A percentile compares a stretch with the other conserved stretches of the same genome.
Evolutionary conservation across 2,329 filamentous ascomycete genomes (phyloP).

Genomic region (Botryotinia globosa): DNA sequence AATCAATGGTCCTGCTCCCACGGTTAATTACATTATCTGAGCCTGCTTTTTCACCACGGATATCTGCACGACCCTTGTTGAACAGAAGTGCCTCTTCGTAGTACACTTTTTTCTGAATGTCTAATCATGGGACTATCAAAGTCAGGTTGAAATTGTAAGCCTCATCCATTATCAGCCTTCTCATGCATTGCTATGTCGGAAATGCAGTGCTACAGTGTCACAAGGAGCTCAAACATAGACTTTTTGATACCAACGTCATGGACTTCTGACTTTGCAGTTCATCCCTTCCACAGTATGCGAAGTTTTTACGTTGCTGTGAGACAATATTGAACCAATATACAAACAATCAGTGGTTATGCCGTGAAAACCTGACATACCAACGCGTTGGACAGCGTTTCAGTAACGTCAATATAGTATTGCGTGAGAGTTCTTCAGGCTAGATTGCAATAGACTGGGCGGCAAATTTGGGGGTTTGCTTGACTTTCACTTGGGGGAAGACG

Average conservation of each 20-base stretch:
- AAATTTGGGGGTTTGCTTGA: background rate
- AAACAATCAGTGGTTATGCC: background rate
- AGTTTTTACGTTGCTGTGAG: background rate
- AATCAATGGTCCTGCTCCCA: background rate
- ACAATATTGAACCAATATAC: background rate
- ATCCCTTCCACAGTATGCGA: background rate
- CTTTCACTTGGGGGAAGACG: background rate
- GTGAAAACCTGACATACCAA: background rate
- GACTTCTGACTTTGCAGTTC: background rate
- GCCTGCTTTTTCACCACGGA: background rate
- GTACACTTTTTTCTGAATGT: background rate
- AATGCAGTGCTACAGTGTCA: background rate
- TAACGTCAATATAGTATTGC: background rate
- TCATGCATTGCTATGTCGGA: background rate
- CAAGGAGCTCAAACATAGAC: background rate
- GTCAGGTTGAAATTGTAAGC: background rate
- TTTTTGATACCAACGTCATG: background rate
- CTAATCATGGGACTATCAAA: slow-evolving; percentile 6
- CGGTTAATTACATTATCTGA: background rate
- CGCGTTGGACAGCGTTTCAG: background rate
- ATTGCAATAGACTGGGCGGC: background rate
- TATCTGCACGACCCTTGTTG: slow-evolving; percentile 1
- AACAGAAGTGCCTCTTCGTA: background rate
- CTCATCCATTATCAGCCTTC: slow-evolving; percentile 1
- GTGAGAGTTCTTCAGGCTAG: background rate